phyloP scores from a whole-genome alignment of 1,284 basidiomycete species.

The Cryptococcus amylolentus region DNA sequence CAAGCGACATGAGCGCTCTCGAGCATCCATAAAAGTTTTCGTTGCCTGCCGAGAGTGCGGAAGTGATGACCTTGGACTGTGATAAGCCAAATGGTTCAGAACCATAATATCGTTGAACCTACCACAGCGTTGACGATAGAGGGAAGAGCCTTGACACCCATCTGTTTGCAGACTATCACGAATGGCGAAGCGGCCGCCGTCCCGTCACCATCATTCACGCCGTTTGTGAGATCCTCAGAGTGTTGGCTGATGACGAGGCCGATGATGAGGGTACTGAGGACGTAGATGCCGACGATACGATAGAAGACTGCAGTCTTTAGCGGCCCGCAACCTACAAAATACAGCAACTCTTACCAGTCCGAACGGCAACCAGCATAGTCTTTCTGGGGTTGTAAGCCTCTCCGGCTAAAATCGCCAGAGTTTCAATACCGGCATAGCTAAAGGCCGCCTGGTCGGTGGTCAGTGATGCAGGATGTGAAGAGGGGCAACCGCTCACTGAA shows the following conservation, averaged over 20 bases:
- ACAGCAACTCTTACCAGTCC: neutral
- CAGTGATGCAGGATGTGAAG: no score
- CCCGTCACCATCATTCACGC: constrained; percentile 44
- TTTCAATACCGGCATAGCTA: no score
- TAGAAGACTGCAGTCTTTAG: constrained; percentile 54
- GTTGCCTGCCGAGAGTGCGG: constrained; percentile 80
- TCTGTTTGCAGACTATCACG: constrained; percentile 74
- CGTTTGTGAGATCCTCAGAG: constrained; percentile 38
- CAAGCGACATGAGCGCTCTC: constrained; percentile 57
- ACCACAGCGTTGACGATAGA: constrained; percentile 51
- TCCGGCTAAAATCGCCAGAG: no score
- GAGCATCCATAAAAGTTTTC: constrained; percentile 74
- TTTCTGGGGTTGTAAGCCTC: neutral
- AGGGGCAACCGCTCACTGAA: no score
- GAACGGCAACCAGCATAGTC: constrained; percentile 1
- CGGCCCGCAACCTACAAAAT: neutral
- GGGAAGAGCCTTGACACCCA: constrained; percentile 66
- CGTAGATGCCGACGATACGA: constrained; percentile 65
- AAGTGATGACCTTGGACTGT: constrained; percentile 54
- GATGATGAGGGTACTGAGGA: constrained; percentile 55
- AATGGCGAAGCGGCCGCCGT: constrained; percentile 62
- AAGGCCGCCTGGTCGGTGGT: no score
- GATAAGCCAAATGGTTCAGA: no score
- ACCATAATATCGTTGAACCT: no score
- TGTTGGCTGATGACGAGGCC: constrained; percentile 68